Base-by-base conservation (phyloP, 495 filamentous ascomycete species). In the Terfezia boudieri region DNA sequence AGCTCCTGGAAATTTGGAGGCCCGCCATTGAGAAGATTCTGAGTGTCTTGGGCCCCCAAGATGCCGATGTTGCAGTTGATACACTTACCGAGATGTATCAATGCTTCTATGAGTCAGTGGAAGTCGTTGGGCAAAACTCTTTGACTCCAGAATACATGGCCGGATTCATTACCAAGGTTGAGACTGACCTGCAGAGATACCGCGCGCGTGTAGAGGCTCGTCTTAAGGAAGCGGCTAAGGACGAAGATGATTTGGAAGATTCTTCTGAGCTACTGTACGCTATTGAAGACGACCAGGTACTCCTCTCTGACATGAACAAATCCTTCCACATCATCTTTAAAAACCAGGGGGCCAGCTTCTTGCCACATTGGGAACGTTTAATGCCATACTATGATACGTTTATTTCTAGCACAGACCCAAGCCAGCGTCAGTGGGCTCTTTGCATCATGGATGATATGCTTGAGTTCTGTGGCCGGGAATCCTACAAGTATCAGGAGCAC, bases 301-400 rank as follows among this genome's bases (percentile, higher is more conserved):
- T 99, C 20, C 78, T 99, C 50, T 94, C 88, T 9, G 92, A 99
- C 64, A 99, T 99, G 92, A 99, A 96, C 79, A 99, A 99, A 72
- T 86, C 92, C 0, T 99, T 94, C 77, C 92, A 99, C 68, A 90
- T 84, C 49, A 86, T 99, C 61, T 96, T 96, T 73, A 95, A 95
- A 73, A 84, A 94, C 72, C 84, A 92, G 62, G 82, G 84, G 55
- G 73, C 76, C 16, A 66, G 72, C 32, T 99, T 96, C 76, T 76
- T 99, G 52, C 82, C 77, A 9, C 68, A 83, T 48, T 96, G 89
- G 89, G 79, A 90, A 62, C 77, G 79, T 23, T 74, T 99, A 17
- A 75, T 89, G 58, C 71, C 69, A 11, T 92, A 84, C 52, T 99
- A 96, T 68, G 78, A 86, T 57, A 71, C 72, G 22, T 95, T 95